Conservation (phyloP, 2,329 filamentous ascomycete genomes). For the Ceratocystis papillata region DNA sequence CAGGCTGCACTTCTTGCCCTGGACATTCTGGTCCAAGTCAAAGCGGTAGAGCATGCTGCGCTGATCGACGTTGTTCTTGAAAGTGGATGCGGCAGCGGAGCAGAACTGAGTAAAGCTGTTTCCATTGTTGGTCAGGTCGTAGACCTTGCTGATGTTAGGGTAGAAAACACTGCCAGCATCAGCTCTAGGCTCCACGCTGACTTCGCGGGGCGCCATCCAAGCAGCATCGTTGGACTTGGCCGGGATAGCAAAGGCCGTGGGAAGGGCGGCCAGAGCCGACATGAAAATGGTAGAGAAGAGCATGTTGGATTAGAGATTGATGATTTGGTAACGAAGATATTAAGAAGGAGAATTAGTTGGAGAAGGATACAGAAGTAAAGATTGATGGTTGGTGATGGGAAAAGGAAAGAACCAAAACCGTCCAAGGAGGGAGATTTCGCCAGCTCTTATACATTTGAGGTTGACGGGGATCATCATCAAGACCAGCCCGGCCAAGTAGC, state of each 20-base stretch:
- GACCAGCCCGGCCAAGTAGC: neutral
- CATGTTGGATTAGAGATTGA: constrained; percentile 25
- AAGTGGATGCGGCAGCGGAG: constrained; percentile 7
- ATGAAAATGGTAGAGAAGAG: constrained; percentile 27
- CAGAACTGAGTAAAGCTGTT: constrained; percentile 17
- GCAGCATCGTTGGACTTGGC: constrained; percentile 13
- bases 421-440: neutral
- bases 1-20: constrained; percentile 28
- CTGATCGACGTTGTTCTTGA: constrained; percentile 28
- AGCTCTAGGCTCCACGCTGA: constrained; percentile 12
- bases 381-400: neutral
- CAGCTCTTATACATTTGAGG: constrained; percentile 1
- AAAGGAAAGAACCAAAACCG: neutral
- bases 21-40: constrained; percentile 26
- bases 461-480: neutral
- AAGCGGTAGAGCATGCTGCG: constrained; percentile 30
- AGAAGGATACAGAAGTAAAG: neutral
- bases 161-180: neutral
- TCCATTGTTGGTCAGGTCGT: constrained; percentile 15
- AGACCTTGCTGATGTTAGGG: constrained; percentile 23
- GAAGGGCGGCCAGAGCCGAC: constrained; percentile 25
- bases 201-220: constrained; percentile 27
- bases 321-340: neutral
- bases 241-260: constrained; percentile 25
- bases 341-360: neutral